These are phyloP conservation scores for Verticillium isaacii DNA, from an alignment of 2,329 filamentous ascomycete species.

Conservation along the genomic window DNA sequence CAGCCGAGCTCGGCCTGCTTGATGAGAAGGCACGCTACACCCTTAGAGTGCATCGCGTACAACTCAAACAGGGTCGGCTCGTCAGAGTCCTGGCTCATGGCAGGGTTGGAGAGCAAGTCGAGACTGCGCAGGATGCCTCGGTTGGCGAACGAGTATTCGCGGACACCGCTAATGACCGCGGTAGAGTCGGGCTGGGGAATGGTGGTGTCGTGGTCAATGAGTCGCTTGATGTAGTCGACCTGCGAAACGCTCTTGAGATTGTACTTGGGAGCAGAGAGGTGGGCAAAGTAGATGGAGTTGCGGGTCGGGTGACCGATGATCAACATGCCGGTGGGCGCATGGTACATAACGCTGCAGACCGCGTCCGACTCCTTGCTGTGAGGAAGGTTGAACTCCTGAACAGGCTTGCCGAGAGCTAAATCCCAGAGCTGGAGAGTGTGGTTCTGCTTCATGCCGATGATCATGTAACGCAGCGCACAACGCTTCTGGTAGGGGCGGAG, in stretches of 20 bases:
- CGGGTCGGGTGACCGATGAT: constrained; percentile 92
- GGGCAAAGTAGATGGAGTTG: constrained; percentile 96
- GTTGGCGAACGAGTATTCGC: constrained; percentile 87
- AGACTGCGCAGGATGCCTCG: constrained; percentile 85
- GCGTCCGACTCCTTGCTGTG: constrained; percentile 95
- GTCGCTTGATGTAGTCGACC: constrained; percentile 77
- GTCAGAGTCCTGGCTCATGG: constrained; percentile 56
- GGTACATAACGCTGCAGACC: constrained; percentile 96
- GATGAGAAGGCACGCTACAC: constrained; percentile 84
- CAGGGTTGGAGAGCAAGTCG: constrained; percentile 74
- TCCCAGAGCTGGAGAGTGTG: constrained; percentile 99
- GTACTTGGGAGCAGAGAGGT: constrained; percentile 92
- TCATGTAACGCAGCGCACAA: constrained; percentile 86
- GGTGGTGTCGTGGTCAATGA: constrained; percentile 65
- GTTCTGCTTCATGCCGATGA: constrained; percentile 98
- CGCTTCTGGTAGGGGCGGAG: constrained; percentile 87
- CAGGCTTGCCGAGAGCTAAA: constrained; percentile 87
- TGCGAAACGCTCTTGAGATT: constrained; percentile 78
- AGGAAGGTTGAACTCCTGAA: constrained; percentile 94
- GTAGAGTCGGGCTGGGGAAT: constrained; percentile 88
- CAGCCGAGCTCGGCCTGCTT: constrained; percentile 88
- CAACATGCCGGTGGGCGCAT: constrained; percentile 87
- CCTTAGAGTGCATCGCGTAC: constrained; percentile 96
- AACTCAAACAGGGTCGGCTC: constrained; percentile 84
- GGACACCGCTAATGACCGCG: constrained; percentile 93